These are phyloP conservation scores for Scedosporium apiospermum DNA, from an alignment of 2,329 filamentous ascomycete species.

Conservation along the genomic window DNA sequence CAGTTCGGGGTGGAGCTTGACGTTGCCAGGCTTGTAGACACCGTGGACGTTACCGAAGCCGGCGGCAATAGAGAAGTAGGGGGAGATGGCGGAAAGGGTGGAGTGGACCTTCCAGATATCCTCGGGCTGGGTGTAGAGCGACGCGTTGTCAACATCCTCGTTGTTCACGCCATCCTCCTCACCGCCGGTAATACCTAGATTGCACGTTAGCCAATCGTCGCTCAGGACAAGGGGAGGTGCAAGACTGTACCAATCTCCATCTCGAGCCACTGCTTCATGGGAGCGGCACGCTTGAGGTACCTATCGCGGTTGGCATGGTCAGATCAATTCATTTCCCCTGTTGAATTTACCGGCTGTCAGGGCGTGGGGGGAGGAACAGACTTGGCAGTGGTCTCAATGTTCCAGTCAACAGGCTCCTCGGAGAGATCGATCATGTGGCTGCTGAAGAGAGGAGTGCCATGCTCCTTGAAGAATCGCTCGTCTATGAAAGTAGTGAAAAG, in stretches of 20 bases:
- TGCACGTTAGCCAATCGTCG: conserved; percentile 18
- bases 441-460: conserved; percentile 83
- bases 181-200: conserved; percentile 70
- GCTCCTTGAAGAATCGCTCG: conserved; percentile 88
- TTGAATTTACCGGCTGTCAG: too few species aligned
- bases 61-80: conserved; percentile 96
- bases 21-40: conserved; percentile 52
- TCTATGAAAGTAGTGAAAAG: conserved; percentile 32
- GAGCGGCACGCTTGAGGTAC: conserved; percentile 87
- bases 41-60: conserved; percentile 97
- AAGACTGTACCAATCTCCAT: conserved; percentile 55
- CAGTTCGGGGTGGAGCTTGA: conserved; percentile 91
- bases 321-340: not conserved
- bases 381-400: conserved; percentile 83
- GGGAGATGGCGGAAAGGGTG: conserved; percentile 73
- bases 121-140: conserved; percentile 80
- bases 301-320: not conserved
- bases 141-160: conserved; percentile 66
- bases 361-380: not conserved
- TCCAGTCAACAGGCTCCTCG: conserved; percentile 82
- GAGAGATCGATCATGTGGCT: conserved; percentile 98
- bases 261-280: conserved; percentile 98
- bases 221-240: not conserved
- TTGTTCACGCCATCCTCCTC: conserved; percentile 99
- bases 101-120: conserved; percentile 90